Evolutionary conservation across 2,329 filamentous ascomycete species (phyloP).

Genomic region (Hypoxylon sp.): DNA sequence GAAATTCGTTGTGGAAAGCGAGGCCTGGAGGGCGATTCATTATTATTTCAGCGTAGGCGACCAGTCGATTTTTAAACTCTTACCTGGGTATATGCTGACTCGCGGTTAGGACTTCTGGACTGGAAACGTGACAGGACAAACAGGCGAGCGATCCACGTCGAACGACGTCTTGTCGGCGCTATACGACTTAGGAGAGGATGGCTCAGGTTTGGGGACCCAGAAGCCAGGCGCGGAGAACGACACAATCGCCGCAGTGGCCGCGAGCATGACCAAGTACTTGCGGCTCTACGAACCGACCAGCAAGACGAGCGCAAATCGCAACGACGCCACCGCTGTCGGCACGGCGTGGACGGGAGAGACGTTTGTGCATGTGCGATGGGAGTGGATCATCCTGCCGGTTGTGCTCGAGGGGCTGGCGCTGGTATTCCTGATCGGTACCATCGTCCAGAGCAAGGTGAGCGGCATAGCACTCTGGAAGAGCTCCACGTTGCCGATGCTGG

Average conservation of each 20-base stretch:
- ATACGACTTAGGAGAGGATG: neutral
- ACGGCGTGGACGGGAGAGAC: neutral
- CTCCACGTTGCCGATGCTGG: slow-evolving; percentile 1
- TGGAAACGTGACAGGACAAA: neutral
- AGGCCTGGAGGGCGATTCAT: neutral
- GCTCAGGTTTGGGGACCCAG: neutral
- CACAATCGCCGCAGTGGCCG: neutral
- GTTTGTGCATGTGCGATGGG: neutral
- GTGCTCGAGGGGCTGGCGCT: neutral
- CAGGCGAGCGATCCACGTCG: slow-evolving; percentile 1
- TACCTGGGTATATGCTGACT: neutral
- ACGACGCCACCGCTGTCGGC: neutral
- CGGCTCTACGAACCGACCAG: neutral
- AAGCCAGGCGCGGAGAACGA: neutral
- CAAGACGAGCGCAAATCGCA: neutral
- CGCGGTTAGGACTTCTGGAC: neutral
- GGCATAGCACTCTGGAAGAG: slow-evolving; percentile 4
- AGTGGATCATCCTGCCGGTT: neutral
- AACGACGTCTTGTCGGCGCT: neutral
- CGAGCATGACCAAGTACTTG: slow-evolving; percentile 3
- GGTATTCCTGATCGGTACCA: neutral
- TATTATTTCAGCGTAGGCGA: neutral
- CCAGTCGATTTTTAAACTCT: neutral
- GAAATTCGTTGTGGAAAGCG: neutral
- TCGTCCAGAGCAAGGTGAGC: slow-evolving; percentile 1